phyloP scores from a whole-genome alignment of 495 filamentous ascomycete genomes.

The Lasiosphaeria miniovina region DNA sequence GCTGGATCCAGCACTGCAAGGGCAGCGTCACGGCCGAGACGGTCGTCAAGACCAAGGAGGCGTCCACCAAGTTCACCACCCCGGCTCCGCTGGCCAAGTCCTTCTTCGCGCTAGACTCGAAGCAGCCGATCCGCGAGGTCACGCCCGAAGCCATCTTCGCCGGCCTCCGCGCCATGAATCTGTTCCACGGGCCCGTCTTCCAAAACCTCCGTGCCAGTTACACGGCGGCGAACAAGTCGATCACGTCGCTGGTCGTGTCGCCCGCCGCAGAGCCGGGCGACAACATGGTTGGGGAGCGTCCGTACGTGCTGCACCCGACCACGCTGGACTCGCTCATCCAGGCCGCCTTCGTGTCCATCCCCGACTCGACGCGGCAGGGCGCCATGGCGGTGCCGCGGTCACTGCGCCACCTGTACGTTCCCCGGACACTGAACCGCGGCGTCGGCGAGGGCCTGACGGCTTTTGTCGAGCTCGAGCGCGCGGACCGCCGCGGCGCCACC shows the following conservation, averaged over 20 bases:
- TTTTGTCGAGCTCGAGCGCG: no score
- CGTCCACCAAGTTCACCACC: neutral
- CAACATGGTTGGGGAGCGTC: constrained; percentile 1
- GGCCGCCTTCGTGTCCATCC: constrained; percentile 20
- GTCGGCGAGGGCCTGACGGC: no score
- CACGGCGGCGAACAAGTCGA: constrained; percentile 5
- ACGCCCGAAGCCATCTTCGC: neutral
- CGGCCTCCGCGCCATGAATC: neutral
- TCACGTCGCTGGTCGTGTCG: constrained; percentile 20
- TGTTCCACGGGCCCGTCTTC: constrained; percentile 25
- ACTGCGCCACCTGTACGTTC: constrained; percentile 23
- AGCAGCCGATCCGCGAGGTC: neutral
- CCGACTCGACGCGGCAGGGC: constrained; percentile 21
- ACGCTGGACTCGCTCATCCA: constrained; percentile 34
- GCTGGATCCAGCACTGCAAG: constrained; percentile 4
- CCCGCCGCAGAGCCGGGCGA: constrained; percentile 18
- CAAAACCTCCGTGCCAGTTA: constrained; percentile 23
- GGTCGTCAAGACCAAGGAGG: neutral
- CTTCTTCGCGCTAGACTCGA: no score
- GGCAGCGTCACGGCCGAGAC: constrained; percentile 2
- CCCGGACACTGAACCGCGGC: neutral
- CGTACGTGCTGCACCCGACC: constrained; percentile 42
- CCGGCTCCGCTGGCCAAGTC: neutral
- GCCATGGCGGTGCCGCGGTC: constrained; percentile 29
- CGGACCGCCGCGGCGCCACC: constrained; percentile 1